Conservation (phyloP, 176 grass and related monocot genomes). For the Hordeum vulgare region MorexV3_pseudomolecules_assembly NC_058523.1:421300479-421300978, state of each 20-base stretch:
- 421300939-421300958: too few species aligned
- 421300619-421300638: background rate
- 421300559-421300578: background rate
- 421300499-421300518: slow-evolving; percentile 25
- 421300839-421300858: background rate
- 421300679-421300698: too few species aligned
- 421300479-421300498: slow-evolving; percentile 26
- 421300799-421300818: background rate
- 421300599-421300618: background rate
- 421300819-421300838: background rate
- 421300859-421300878: background rate
- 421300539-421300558: background rate
- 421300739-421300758: background rate
- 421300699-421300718: background rate
- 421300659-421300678: background rate
- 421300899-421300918: too few species aligned
- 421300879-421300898: background rate
- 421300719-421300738: slow-evolving; percentile 13
- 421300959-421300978: background rate
- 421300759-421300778: slow-evolving; percentile 4
- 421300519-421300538: slow-evolving; percentile 1
- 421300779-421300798: background rate
- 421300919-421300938: background rate
- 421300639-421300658: background rate
- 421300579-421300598: background rate